These are phyloP conservation scores for Candida maris DNA, from an alignment of 805 yeast species.

Conservation along the genomic window DNA sequence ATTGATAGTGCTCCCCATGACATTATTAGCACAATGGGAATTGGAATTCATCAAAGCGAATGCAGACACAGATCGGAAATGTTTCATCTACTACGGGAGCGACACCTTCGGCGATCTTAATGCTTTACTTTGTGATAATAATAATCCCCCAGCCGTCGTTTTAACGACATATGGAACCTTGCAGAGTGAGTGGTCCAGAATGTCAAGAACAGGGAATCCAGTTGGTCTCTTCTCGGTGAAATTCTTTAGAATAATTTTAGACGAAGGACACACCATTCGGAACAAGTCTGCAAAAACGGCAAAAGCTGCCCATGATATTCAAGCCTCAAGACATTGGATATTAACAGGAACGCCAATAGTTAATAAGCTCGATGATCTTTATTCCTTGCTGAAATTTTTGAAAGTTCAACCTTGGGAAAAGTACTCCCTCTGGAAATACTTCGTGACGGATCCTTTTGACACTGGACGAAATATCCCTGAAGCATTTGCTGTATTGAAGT, in stretches of 20 bases:
- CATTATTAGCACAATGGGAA: slow-evolving; percentile 88
- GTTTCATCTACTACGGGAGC: slow-evolving; percentile 75
- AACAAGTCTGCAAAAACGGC: slow-evolving; percentile 78
- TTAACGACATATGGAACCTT: slow-evolving; percentile 88
- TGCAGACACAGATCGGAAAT: slow-evolving; percentile 36
- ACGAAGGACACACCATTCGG: slow-evolving; percentile 88
- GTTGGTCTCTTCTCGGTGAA: slow-evolving; percentile 67
- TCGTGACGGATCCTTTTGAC: slow-evolving; percentile 80
- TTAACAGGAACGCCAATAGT: slow-evolving; percentile 93
- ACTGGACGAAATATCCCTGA: slow-evolving; percentile 56
- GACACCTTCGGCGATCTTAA: slow-evolving; percentile 50
- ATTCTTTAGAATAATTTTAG: slow-evolving; percentile 68
- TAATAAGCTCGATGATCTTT: slow-evolving; percentile 82
- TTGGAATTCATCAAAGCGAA: slow-evolving; percentile 66
- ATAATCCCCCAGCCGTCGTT: slow-evolving; percentile 60
- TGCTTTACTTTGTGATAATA: slow-evolving; percentile 36
- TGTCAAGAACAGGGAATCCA: slow-evolving; percentile 30
- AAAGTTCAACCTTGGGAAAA: slow-evolving; percentile 88
- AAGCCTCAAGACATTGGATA: slow-evolving; percentile 71
- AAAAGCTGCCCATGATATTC: slow-evolving; percentile 66
- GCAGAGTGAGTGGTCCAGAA: slow-evolving; percentile 64
- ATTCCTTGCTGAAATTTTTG: slow-evolving; percentile 68
- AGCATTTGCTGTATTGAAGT: slow-evolving; percentile 80
- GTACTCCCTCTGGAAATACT: slow-evolving; percentile 81
- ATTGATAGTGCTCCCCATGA: slow-evolving; percentile 83